Base-by-base conservation (phyloP, 2,329 filamentous ascomycete species). In the Fusarium humuli region DNA sequence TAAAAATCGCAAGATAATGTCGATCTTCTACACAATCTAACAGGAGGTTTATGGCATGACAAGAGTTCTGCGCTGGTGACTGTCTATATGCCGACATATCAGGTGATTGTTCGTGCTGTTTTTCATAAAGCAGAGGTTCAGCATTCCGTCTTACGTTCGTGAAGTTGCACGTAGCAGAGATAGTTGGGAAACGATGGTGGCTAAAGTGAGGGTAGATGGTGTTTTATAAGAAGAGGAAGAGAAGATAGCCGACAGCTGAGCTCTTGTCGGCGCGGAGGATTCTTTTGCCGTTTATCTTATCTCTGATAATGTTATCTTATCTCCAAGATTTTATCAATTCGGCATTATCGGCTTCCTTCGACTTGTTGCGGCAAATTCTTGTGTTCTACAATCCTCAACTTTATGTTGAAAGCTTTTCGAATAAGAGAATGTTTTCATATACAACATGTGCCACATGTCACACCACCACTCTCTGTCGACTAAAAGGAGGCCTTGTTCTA, bases 401-500 rank as follows among this genome's bases (percentile, higher is more conserved):
- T 29, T 10, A 29, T 29, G 3, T 11, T 3, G 3, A 27, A 27
- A 27, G 10, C 9, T 1, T 1, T 11, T 0, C 4, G 27, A 27
- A 27, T 27, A 4, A 4, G 10, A 10, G 1, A 3, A 11, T 4
- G 10, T 11, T 27, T 27, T 2, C 9, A 11, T 4, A 10, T 27
- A 10, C 27, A 29, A 29, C 6, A 29, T 29, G 5, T 29, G 7
- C 30, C 13, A 14, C 1, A 7, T 7, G 3, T 32, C 13, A 32
- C 13, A 32, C 7, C 13, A 32, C 30, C 6, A 8, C 7, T 14
- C 18, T 37, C 32, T 37, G 3, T 18, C 18, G 8, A 18, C 16
- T 2, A 6, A 10, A 9, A 18, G 16, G 9, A 34, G 5, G 4
- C 18, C 18, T 11, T 4, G 5, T 6, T n/a, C 10, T 3, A 11